Evolutionary conservation across 495 filamentous ascomycete genomes (phyloP), one percentile per base, ranked within the genome.

Genomic region (Daldinia childiae): DNA sequence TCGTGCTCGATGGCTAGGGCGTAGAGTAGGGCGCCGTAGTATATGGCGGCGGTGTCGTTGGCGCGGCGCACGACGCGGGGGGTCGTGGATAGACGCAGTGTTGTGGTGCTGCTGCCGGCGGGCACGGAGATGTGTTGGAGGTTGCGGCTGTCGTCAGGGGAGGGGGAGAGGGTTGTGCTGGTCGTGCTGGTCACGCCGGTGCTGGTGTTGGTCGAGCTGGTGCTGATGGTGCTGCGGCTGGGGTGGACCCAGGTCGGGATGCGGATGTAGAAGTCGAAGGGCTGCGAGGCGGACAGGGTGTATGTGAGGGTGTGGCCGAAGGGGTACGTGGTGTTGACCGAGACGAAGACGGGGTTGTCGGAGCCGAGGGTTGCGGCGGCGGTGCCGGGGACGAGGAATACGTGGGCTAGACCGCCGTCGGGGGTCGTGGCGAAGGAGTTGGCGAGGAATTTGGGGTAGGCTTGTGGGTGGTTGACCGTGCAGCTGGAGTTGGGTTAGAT

Each of bases 381-480:
- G 15, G 55, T 68, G 15, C 56, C 72, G 0, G 83, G 83, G 24
- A 77, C 74, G 8, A 86, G 79, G 26, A 86, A 70, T 3, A 73
- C 73, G 69, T 85, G 83, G 7, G 80, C 82, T 6, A 86, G 66
- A 8, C 80, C 78, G 27, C 71, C 73, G 21, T 76, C 69, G 14
- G 74, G 74, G 8, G 77, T 65, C 14, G 36, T 64, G 6, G 59
- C 74, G 72, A 73, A 79, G 58, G 71, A 69, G 64, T 72, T 61
- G 43, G 76, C 66, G 38, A 88, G 77, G 64, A 87, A 89, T 63
- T 90, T 90, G 0, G 88, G 88, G 64, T 83, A 85, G 0, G 85
- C 88, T 73, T 90, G 87, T 0, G 84, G 86, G 73, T 89, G 84
- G 71, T 90, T 90, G 61, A 90, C 88, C 3, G 87, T 89, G 74